A percentile compares a stretch with the other conserved stretches of the same genome.
phyloP scores from a whole-genome alignment of 768 basidiomycete species.

The Lactarius psammicola region DNA sequence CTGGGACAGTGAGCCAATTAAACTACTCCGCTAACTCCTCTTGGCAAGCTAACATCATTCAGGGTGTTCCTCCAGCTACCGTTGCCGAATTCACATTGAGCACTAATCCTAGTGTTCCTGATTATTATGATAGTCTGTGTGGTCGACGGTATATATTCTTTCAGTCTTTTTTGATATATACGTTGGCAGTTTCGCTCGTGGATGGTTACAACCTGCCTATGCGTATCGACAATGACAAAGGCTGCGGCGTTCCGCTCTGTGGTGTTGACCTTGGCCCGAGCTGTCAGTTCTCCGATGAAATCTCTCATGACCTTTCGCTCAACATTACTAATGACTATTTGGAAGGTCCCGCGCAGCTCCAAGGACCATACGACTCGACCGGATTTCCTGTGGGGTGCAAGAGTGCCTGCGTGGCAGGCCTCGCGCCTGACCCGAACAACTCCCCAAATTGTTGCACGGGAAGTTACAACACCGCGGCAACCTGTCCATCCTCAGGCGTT shows the following conservation, averaged over 20 bases:
- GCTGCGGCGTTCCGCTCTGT: slow-evolving; percentile 38
- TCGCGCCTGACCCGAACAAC: slow-evolving; percentile 45
- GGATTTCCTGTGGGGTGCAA: slow-evolving; percentile 45
- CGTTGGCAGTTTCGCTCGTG: slow-evolving; percentile 33
- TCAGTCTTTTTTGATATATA: slow-evolving; percentile 20
- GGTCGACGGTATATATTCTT: background rate
- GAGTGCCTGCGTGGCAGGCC: slow-evolving; percentile 43
- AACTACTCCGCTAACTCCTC: background rate
- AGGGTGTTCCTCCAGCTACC: slow-evolving; percentile 39
- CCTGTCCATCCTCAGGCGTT: slow-evolving; percentile 53
- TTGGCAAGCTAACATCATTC: background rate
- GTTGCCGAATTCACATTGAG: slow-evolving; percentile 41
- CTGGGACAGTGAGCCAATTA: slow-evolving; percentile 32
- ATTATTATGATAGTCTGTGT: slow-evolving; percentile 36
- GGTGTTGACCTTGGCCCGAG: slow-evolving; percentile 40
- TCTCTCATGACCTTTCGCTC: background rate
- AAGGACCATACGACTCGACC: slow-evolving; percentile 38
- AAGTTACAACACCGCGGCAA: slow-evolving; percentile 46
- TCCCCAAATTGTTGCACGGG: slow-evolving; percentile 68
- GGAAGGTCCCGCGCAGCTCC: slow-evolving; percentile 36
- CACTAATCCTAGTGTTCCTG: slow-evolving; percentile 25
- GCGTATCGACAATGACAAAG: slow-evolving; percentile 35
- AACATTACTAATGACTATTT: background rate
- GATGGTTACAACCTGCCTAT: slow-evolving; percentile 39
- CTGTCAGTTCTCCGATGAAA: slow-evolving; percentile 26